Conservation (phyloP, 2,329 filamentous ascomycete genomes). For the Ascochyta clinopodiicola region DNA sequence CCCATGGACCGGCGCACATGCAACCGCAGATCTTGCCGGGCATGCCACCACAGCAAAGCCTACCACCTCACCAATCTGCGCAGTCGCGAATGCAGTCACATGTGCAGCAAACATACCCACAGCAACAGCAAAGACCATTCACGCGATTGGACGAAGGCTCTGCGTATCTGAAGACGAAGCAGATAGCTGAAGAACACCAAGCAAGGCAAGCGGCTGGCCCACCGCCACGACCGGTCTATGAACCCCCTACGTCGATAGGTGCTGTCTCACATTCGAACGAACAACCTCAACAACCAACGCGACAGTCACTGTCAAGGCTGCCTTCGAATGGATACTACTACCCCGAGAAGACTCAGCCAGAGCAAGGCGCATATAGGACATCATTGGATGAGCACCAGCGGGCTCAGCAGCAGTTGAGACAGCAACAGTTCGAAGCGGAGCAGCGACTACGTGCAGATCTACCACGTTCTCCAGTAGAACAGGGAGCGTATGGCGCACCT, state of each 20-base stretch:
- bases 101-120: slow-evolving; percentile 8
- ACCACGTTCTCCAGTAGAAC: slow-evolving; percentile 4
- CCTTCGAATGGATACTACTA: slow-evolving; percentile 36
- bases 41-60: slow-evolving; percentile 20
- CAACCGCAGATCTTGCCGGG: slow-evolving; percentile 21
- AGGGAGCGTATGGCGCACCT: slow-evolving; percentile 3
- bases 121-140: slow-evolving; percentile 14
- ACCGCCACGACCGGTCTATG: slow-evolving; percentile 12
- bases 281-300: slow-evolving; percentile 11
- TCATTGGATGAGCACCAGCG: slow-evolving; percentile 24
- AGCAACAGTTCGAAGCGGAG: slow-evolving; percentile 14
- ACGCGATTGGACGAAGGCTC: slow-evolving; percentile 22
- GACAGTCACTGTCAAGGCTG: slow-evolving; percentile 18
- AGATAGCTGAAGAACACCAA: slow-evolving; percentile 30
- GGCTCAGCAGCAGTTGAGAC: slow-evolving; percentile 7
- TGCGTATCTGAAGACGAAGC: slow-evolving; percentile 32
- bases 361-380: slow-evolving; percentile 25
- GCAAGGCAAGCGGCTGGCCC: slow-evolving; percentile 15
- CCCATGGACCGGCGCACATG: slow-evolving; percentile 14
- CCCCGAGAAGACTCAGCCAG: slow-evolving; percentile 21
- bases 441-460: background rate
- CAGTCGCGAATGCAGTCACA: slow-evolving; percentile 18
- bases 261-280: slow-evolving; percentile 9
- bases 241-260: slow-evolving; percentile 6
- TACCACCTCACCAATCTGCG: slow-evolving; percentile 9